Percentiles rank a stretch among this genome's conserved stretches.
These are phyloP conservation scores for Samsoniella hepiali DNA, from an alignment of 2,329 filamentous ascomycete genomes.

Conservation along the genomic window DNA sequence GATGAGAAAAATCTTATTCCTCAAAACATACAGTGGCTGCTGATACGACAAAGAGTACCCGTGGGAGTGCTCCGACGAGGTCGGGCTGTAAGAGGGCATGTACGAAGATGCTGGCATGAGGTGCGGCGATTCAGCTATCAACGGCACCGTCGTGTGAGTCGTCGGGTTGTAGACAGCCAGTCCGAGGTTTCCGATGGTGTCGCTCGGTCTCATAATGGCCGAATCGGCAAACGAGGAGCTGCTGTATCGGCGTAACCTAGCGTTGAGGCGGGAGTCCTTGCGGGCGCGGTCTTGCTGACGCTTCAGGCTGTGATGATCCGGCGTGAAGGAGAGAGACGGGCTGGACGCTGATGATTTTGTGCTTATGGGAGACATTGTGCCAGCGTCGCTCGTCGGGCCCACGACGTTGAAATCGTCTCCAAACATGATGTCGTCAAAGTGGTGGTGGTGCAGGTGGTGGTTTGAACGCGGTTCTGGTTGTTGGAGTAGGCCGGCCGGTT, in stretches of 20 bases:
- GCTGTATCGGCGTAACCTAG: slow-evolving; percentile 49
- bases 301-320: slow-evolving; percentile 61
- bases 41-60: slow-evolving; percentile 34
- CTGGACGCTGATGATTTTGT: slow-evolving; percentile 55
- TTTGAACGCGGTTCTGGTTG: slow-evolving; percentile 6
- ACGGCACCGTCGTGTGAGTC: slow-evolving; percentile 44
- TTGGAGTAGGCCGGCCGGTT: slow-evolving; percentile 1
- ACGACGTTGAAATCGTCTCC: slow-evolving; percentile 1
- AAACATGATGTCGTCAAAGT: slow-evolving; percentile 12
- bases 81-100: slow-evolving; percentile 48
- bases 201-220: slow-evolving; percentile 32
- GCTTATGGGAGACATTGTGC: slow-evolving; percentile 9
- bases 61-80: slow-evolving; percentile 43
- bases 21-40: slow-evolving; percentile 34
- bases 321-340: slow-evolving; percentile 51
- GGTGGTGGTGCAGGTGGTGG: slow-evolving; percentile 1
- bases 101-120: slow-evolving; percentile 43
- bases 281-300: slow-evolving; percentile 58
- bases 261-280: slow-evolving; percentile 53
- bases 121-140: slow-evolving; percentile 49
- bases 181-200: slow-evolving; percentile 41
- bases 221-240: slow-evolving; percentile 43
- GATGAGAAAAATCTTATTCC: no score
- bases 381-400: slow-evolving; percentile 7
- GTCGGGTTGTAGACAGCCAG: slow-evolving; percentile 52